Conservation (phyloP, 345 rosid genomes). For the Euclidium syriacum region DNA sequence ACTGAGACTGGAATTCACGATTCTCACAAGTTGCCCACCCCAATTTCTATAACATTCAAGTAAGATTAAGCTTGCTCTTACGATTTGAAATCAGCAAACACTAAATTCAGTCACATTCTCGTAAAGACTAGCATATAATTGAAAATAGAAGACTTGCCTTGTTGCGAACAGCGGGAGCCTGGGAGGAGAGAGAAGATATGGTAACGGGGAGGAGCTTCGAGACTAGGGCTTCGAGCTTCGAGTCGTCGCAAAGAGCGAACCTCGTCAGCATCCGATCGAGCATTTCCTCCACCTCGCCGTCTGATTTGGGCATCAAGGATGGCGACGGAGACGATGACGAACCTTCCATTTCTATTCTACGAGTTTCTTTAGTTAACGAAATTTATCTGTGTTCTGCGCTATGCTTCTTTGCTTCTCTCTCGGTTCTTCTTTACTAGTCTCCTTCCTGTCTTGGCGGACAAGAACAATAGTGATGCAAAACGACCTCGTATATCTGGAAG, state of each 20-base stretch:
- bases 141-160: constrained; percentile 41
- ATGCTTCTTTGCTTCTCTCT: constrained; percentile 16
- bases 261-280: constrained; percentile 94
- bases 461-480: neutral
- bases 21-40: neutral
- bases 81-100: neutral
- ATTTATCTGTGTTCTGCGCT: neutral
- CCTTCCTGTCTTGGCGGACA: constrained; percentile 22
- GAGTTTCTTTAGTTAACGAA: neutral
- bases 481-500: neutral
- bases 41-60: neutral
- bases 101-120: neutral
- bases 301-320: constrained; percentile 42
- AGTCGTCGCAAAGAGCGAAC: constrained; percentile 84
- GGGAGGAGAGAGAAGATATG: constrained; percentile 67
- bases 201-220: constrained; percentile 77
- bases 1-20: neutral
- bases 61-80: neutral
- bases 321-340: constrained; percentile 39
- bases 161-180: constrained; percentile 59
- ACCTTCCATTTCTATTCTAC: constrained; percentile 42
- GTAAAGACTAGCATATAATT: neutral
- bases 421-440: constrained; percentile 2
- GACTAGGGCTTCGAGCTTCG: constrained; percentile 66
- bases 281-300: constrained; percentile 69